Conservation (phyloP, 306 rosid species). For the Cucumis sativus region Cucumber_9930_V3 NC_026660.2:29876501-29877000, state of each 20-base stretch:
- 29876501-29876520: slow-evolving; percentile 69
- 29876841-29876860: too few species aligned
- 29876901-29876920: too few species aligned
- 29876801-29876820: too few species aligned
- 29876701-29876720: slow-evolving; percentile 19
- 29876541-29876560: slow-evolving; percentile 70
- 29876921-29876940: too few species aligned
- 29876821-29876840: too few species aligned
- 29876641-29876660: slow-evolving; percentile 59
- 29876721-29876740: neutral
- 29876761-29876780: too few species aligned
- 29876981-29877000: too few species aligned
- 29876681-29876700: slow-evolving; percentile 72
- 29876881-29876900: too few species aligned
- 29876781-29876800: too few species aligned
- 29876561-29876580: slow-evolving; percentile 73
- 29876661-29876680: slow-evolving; percentile 54
- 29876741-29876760: neutral
- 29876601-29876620: slow-evolving; percentile 61
- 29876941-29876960: too few species aligned
- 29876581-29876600: slow-evolving; percentile 70
- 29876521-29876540: slow-evolving; percentile 71
- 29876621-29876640: slow-evolving; percentile 63
- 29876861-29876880: too few species aligned
- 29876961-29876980: too few species aligned